These are phyloP conservation scores for Dillenia suffruticosa DNA, from an alignment of 164 flowering plant genomes.

Conservation along the genomic window DNA sequence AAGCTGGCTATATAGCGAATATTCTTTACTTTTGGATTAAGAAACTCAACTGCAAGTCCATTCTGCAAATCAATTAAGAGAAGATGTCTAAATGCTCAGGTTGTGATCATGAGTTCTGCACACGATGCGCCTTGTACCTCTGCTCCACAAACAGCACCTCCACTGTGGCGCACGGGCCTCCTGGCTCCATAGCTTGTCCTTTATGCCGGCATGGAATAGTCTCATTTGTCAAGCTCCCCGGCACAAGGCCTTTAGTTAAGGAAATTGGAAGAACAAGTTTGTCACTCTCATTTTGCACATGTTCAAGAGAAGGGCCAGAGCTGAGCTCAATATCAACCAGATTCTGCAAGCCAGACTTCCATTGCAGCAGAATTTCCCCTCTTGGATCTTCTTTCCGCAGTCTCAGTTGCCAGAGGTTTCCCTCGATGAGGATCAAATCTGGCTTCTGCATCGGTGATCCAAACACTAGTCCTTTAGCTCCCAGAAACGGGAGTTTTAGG, in stretches of 20 bases:
- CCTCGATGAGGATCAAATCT: constrained; percentile 58
- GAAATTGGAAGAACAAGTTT: constrained; percentile 61
- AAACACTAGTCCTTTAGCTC: constrained; percentile 41
- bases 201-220: constrained; percentile 88
- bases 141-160: constrained; percentile 64
- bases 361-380: constrained; percentile 41
- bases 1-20: too few relatives aligned
- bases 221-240: constrained; percentile 64
- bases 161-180: constrained; percentile 39
- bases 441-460: constrained; percentile 68
- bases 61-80: too few relatives aligned
- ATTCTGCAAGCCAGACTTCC: constrained; percentile 49
- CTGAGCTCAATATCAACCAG: constrained; percentile 43
- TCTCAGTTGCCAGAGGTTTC: constrained; percentile 64
- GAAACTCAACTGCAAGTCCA: too few relatives aligned
- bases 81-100: constrained; percentile 36
- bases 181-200: constrained; percentile 91
- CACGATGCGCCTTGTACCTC: constrained; percentile 75
- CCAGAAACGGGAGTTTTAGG: constrained; percentile 26
- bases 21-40: too few relatives aligned
- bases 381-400: constrained; percentile 47
- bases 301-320: constrained; percentile 47
- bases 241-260: constrained; percentile 33
- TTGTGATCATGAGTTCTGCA: constrained; percentile 90
- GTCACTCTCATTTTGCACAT: constrained; percentile 62